These are phyloP conservation scores for Kodamaea fungicola DNA, from an alignment of 1,139 yeast species.

Conservation along the genomic window DNA sequence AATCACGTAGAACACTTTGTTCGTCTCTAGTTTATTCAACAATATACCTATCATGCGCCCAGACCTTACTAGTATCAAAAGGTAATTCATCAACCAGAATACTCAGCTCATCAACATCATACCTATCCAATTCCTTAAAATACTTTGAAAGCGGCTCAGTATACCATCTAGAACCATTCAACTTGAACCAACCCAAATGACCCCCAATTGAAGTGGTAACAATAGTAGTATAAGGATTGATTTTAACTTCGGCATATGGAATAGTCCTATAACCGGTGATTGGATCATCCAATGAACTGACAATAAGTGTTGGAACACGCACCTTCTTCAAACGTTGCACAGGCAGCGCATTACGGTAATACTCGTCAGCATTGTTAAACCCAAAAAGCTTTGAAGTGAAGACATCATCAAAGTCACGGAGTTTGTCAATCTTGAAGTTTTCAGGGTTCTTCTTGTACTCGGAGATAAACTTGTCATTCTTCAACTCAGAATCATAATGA, in stretches of 20 bases:
- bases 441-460: conserved; percentile 31
- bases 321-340: conserved; percentile 48
- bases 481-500: conserved; percentile 38
- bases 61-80: conserved; percentile 22
- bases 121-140: conserved; percentile 31
- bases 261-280: conserved; percentile 50
- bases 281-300: conserved; percentile 57
- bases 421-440: conserved; percentile 28
- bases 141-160: conserved; percentile 34
- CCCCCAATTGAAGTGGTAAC: conserved; percentile 81
- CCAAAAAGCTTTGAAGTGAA: conserved; percentile 78
- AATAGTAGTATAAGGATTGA: conserved; percentile 68
- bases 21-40: not conserved
- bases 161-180: conserved; percentile 54
- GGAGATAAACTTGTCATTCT: conserved; percentile 24
- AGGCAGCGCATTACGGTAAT: conserved; percentile 71
- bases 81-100: conserved; percentile 23
- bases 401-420: conserved; percentile 61
- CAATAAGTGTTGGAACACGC: conserved; percentile 50
- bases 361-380: conserved; percentile 64
- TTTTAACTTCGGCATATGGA: conserved; percentile 56
- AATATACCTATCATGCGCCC: conserved; percentile 32
- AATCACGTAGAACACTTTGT: not conserved
- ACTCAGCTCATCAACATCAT: conserved; percentile 17
- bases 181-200: conserved; percentile 64